phyloP scores from a whole-genome alignment of 2,329 filamentous ascomycete species.

The Cladophialophora yegresii region DNA sequence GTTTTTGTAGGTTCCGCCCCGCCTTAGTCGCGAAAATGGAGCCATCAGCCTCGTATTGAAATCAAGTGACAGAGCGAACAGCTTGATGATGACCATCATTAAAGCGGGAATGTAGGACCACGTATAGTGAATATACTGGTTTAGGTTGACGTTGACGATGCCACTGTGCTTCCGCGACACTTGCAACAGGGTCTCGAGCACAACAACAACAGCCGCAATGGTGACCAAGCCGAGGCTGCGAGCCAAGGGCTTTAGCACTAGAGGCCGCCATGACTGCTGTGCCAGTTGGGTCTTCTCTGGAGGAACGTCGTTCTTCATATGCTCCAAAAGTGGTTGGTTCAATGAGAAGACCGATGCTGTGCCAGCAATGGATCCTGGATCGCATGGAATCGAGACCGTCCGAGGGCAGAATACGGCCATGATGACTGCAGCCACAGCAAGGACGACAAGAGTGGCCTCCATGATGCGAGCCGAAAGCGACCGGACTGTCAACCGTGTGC shows the following conservation, averaged over 20 bases:
- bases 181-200: not conserved
- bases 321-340: not conserved
- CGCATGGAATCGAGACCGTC: not conserved
- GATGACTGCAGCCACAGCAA: not conserved
- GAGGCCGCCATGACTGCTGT: not conserved
- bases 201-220: not conserved
- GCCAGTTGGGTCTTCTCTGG: not conserved
- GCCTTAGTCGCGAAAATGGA: not conserved
- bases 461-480: slow-evolving; percentile 1
- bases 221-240: not conserved
- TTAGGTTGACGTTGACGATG: not conserved
- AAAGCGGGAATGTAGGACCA: not conserved
- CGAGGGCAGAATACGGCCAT: not conserved
- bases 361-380: not conserved
- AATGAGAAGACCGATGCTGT: not conserved
- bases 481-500: not conserved
- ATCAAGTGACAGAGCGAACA: not conserved
- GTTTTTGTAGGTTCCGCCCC: not conserved
- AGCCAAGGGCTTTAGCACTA: not conserved
- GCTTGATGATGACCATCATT: not conserved
- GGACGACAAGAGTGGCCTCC: not conserved
- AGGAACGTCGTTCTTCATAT: not conserved
- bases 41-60: slow-evolving; percentile 2
- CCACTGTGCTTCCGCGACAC: not conserved
- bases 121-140: slow-evolving; percentile 3